phyloP scores from a whole-genome alignment of 345 rosid genomes.

The Moringa oleifera region DNA sequence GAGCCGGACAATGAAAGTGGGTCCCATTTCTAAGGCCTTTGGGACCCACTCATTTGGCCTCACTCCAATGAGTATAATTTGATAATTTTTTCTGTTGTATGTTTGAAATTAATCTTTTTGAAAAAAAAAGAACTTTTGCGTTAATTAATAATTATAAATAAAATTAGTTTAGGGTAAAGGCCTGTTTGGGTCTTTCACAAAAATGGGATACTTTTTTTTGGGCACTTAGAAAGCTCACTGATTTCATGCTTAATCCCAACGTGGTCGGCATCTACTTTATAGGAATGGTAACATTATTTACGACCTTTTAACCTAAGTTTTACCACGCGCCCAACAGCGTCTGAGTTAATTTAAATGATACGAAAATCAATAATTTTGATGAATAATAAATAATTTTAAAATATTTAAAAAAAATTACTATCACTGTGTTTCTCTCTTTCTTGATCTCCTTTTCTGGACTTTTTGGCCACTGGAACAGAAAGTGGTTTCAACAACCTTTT shows the following conservation, averaged over 20 bases:
- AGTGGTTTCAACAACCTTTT: too few relatives aligned
- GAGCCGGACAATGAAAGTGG: conserved; percentile 17
- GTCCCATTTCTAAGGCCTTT: conserved; percentile 25
- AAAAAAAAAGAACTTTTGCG: too few relatives aligned
- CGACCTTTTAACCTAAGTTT: too few relatives aligned
- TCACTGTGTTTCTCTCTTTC: too few relatives aligned
- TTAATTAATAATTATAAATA: neutral
- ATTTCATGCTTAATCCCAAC: conserved; percentile 18
- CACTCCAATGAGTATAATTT: neutral
- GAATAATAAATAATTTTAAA: too few relatives aligned
- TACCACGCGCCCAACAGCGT: too few relatives aligned
- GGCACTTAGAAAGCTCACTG: conserved; percentile 16
- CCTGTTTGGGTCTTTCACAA: conserved; percentile 14
- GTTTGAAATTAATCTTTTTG: neutral
- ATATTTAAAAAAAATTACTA: too few relatives aligned
- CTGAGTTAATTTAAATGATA: too few relatives aligned
- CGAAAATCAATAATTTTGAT: too few relatives aligned
- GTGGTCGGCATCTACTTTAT: conserved; percentile 11
- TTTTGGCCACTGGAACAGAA: too few relatives aligned
- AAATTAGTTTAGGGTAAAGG: neutral
- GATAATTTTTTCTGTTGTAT: neutral
- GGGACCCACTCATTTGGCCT: conserved; percentile 22
- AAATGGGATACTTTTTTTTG: neutral
- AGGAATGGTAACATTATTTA: neutral
- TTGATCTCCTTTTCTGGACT: too few relatives aligned